Conservation (phyloP, 139 green algal genomes). For the Micromonas commoda region DNA sequence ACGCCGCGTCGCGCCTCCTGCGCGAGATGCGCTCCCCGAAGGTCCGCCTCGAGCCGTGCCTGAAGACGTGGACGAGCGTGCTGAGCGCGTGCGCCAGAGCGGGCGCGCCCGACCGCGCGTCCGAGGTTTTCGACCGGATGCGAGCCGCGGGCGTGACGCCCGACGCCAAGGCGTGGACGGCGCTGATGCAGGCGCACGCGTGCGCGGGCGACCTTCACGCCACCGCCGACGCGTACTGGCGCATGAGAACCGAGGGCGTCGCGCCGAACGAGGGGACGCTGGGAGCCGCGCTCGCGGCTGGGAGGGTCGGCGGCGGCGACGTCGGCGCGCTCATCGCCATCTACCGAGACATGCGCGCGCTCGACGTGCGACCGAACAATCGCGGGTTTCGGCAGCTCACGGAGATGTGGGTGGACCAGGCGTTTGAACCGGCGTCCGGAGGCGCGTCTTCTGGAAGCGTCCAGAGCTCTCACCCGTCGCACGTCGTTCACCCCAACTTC, state of each 20-base stretch:
- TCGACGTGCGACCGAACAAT: conserved; percentile 5
- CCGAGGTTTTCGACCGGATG: neutral
- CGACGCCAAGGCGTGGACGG: neutral
- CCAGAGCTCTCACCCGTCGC: too few relatives aligned
- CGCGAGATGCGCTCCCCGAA: neutral
- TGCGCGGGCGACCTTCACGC: neutral
- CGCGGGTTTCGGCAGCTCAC: neutral
- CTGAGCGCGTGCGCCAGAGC: neutral
- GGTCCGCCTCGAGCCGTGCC: neutral
- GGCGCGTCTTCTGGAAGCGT: neutral
- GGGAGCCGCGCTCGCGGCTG: neutral
- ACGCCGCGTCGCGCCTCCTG: neutral
- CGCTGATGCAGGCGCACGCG: conserved; percentile 1
- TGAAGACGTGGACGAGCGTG: neutral
- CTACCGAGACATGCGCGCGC: neutral
- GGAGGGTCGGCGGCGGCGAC: neutral
- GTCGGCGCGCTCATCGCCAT: neutral
- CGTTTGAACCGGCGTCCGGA: neutral
- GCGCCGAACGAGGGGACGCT: neutral
- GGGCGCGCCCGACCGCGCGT: neutral
- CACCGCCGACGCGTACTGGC: neutral
- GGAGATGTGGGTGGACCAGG: conserved; percentile 6
- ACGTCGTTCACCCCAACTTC: too few relatives aligned
- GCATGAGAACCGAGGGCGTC: neutral
- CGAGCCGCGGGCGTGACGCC: neutral